Conservation (phyloP, 805 yeast genomes). For the Saccharomycopsis fibuligera region DNA sequence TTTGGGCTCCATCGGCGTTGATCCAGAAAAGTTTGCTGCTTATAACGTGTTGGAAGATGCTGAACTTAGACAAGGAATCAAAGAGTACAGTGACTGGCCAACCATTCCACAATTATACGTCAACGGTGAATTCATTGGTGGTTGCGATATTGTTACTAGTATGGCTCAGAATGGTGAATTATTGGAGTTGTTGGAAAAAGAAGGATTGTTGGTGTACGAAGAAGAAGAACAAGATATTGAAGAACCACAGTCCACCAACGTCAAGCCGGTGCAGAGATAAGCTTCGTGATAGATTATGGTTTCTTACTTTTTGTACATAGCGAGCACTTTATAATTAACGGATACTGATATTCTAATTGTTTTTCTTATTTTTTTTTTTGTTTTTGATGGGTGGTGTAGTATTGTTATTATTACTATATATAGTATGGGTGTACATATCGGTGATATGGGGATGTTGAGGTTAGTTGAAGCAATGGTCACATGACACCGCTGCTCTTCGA, state of each 20-base stretch:
- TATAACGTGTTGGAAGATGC: constrained; percentile 93
- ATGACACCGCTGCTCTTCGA: too few species aligned
- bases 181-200: constrained; percentile 72
- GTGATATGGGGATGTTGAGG: too few species aligned
- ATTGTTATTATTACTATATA: background rate
- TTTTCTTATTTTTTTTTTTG: too few species aligned
- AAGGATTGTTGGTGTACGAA: constrained; percentile 73
- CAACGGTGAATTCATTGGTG: constrained; percentile 88
- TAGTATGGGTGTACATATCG: background rate
- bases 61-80: constrained; percentile 90
- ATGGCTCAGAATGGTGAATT: constrained; percentile 93
- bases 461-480: too few species aligned
- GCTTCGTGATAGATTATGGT: too few species aligned
- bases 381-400: too few species aligned
- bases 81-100: constrained; percentile 96
- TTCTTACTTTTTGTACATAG: too few species aligned
- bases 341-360: too few species aligned
- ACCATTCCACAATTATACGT: constrained; percentile 96
- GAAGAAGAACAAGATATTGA: constrained; percentile 42
- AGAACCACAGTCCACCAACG: constrained; percentile 17
- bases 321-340: too few species aligned
- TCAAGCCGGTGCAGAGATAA: constrained; percentile 20
- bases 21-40: constrained; percentile 94
- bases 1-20: constrained; percentile 94
- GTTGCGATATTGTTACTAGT: constrained; percentile 88